Evolutionary conservation across 139 green algal genomes (phyloP), one percentile per base, ranked within the genome.

Genomic region (Dunaliella sp.): DNA sequence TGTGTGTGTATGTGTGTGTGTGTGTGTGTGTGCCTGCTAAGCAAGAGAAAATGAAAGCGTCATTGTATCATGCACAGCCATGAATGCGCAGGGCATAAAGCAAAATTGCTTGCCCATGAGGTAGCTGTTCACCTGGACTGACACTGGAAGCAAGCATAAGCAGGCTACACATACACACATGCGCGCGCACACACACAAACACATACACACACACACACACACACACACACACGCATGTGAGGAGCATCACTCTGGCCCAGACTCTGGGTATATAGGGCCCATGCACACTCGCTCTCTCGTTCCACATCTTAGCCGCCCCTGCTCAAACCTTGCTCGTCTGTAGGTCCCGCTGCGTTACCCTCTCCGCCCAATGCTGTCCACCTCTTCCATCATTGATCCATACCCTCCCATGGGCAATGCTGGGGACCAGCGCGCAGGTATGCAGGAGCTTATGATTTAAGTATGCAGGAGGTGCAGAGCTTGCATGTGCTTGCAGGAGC

Each of bases 291-390:
- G n/a, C n/a, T n/a, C n/a, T n/a, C n/a, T n/a, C n/a, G n/a, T n/a
- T n/a, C n/a, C n/a, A n/a, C 48, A 65, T 65, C 7, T 16, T 65
- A 16, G 7, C 48, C 16, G 48, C 7, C 48, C 48, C 48, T 65
- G 48, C 16, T 65, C 16, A 26, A 65, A 65, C 7, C 48, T 16
- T 65, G 48, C 48, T 16, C 48, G 16, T 16, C 48, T 96, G 1
- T 92, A 88, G 24, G 89, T 97, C 22, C 92, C 91, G 16, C 90
- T 96, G 33, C 84, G 94, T 21, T 97, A 95, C 86, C 94, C 94
- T 1, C 74, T 97, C 12, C 32, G 58, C 0, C 89, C 90, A 28
- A 75, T 78, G 28, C 88, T 91, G 36, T 96, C 93, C 0, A 83
- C 84, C 3, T 94, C 88, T 2, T 72, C 57, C 35, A 90, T 97